Evolutionary conservation across 106 monocot genomes (phyloP).

Genomic region (Dioscorea dumetorum): DNA sequence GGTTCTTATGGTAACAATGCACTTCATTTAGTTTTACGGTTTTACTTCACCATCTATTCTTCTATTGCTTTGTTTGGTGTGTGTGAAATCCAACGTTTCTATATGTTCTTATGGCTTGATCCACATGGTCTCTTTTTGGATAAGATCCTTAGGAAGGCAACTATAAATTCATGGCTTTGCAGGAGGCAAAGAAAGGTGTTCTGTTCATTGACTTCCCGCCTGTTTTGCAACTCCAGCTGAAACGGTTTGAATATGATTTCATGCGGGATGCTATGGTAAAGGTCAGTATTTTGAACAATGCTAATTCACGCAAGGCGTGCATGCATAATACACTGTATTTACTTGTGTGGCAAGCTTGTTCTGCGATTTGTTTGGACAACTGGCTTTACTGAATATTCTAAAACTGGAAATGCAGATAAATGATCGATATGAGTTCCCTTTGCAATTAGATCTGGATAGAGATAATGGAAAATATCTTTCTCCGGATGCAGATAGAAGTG

Average conservation of each 20-base stretch:
- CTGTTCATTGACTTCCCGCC: constrained; percentile 85
- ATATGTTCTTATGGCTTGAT: too few species aligned
- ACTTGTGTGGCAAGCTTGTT: too few species aligned
- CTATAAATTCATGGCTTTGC: constrained; percentile 4
- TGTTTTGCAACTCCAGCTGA: constrained; percentile 85
- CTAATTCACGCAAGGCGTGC: too few species aligned
- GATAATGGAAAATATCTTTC: constrained; percentile 85
- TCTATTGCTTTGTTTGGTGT: too few species aligned
- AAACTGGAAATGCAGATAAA: constrained; percentile 57
- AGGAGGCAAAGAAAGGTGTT: constrained; percentile 93
- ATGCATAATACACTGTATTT: too few species aligned
- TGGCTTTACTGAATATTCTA: too few species aligned
- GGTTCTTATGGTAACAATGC: too few species aligned
- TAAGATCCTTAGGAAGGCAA: neutral
- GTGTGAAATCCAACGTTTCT: too few species aligned
- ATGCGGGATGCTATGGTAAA: constrained; percentile 90
- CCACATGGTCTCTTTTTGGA: neutral
- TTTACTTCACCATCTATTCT: too few species aligned
- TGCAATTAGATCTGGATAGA: constrained; percentile 82
- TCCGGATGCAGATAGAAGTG: constrained; percentile 76
- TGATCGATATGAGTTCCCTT: constrained; percentile 85
- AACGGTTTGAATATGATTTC: constrained; percentile 96
- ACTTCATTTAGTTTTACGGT: too few species aligned
- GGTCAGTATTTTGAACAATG: constrained; percentile 31
- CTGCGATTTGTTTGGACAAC: too few species aligned